Percentiles rank a stretch among this genome's conserved stretches.
phyloP scores from a whole-genome alignment of 345 rosid species.

The Chamaenerion angustifolium region DNA sequence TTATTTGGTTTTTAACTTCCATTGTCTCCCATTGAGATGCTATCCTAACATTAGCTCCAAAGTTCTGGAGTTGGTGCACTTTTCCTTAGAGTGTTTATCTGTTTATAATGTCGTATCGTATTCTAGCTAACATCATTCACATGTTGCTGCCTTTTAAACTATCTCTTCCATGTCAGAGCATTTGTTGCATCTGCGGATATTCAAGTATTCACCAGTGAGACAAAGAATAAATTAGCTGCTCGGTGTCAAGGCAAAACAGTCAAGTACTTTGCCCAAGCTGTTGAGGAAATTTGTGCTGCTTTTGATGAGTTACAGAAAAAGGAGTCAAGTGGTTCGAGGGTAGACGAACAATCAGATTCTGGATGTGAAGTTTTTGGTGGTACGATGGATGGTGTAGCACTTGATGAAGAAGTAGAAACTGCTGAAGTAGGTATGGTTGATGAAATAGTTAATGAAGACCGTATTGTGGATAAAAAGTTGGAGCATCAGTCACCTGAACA shows the following conservation, averaged over 20 bases:
- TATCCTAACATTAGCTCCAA: too few relatives aligned
- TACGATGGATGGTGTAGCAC: constrained; percentile 28
- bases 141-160: neutral
- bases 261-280: constrained; percentile 70
- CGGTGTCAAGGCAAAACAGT: constrained; percentile 60
- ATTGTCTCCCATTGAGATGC: too few relatives aligned
- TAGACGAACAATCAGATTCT: constrained; percentile 25
- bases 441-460: constrained; percentile 21
- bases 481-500: constrained; percentile 21
- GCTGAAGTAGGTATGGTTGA: constrained; percentile 12
- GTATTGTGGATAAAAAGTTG: constrained; percentile 18
- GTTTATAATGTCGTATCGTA: too few relatives aligned
- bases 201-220: constrained; percentile 63
- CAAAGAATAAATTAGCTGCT: constrained; percentile 47
- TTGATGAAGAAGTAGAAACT: constrained; percentile 20
- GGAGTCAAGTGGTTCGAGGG: constrained; percentile 27
- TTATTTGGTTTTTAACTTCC: too few relatives aligned
- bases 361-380: constrained; percentile 29
- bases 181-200: constrained; percentile 76
- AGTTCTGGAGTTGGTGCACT: too few relatives aligned
- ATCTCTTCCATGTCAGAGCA: constrained; percentile 40
- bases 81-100: too few relatives aligned
- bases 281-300: constrained; percentile 64
- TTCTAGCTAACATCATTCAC: neutral
- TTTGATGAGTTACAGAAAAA: constrained; percentile 54